Evolutionary conservation across 2,329 filamentous ascomycete genomes (phyloP), one percentile per base, ranked within the genome.

Genomic region (Venturia nashicola): DNA sequence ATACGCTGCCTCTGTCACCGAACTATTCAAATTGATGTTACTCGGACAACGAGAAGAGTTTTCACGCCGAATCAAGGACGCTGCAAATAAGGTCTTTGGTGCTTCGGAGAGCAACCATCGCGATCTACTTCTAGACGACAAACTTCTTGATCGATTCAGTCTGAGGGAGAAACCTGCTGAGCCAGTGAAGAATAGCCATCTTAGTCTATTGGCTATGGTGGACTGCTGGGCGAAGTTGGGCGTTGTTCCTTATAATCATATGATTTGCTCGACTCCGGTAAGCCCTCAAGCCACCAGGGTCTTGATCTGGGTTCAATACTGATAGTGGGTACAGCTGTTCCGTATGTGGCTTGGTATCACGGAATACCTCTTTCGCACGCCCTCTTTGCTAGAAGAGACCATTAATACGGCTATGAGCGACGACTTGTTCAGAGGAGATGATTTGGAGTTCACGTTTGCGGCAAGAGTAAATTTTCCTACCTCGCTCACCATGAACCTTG

Each of bases 241-340:
- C 42, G 99, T 97, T 70, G 89, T 95, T 59, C 94, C 94, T 0
- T 99, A 99, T 75, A 93, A 99, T 76, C 95, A 99, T 79, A 99
- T 99, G 92, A 95, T 99, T 69, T 99, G 94, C 79, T 96, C 91
- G 63, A 99, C 94, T 46, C 94, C 94, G 60, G 84, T 86, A 72
- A 73, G 82, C 77, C 16, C 4, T 27, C 27, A 27, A 27, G 27
- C 4, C 27, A 2, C 27, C 64, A 23, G 43, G 60, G 4, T 0
- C 48, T 66, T 54, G 34, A 40, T 8, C 6, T 23, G n/a, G 36
- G 3, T 2, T 44, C 4, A 16, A 27, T 20, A n/a, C 20, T 32
- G 42, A 46, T 51, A 9, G 3, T 12, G 59, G 23, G 55, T 54
- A 57, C 51, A 86, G 78, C 84, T 97, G 59, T 99, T 99, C 80